These are phyloP conservation scores for Penicillium alfredii DNA, from an alignment of 495 filamentous ascomycete species.

Conservation along the genomic window DNA sequence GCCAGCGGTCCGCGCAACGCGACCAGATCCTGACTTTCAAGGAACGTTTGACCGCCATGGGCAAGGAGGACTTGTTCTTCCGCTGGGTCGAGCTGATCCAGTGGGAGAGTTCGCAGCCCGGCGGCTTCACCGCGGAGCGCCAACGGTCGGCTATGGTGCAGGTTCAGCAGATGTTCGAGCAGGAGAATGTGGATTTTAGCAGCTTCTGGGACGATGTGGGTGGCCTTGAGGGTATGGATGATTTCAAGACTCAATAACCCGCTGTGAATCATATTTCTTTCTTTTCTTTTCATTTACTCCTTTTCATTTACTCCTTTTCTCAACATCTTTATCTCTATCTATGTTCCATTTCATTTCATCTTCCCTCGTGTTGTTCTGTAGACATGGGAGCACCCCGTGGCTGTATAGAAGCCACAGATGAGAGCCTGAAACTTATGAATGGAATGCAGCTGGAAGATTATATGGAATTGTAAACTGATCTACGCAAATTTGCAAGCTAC, in stretches of 20 bases:
- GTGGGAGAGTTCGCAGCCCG: slow-evolving; percentile 67
- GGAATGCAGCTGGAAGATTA: too few relatives aligned
- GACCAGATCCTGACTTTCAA: slow-evolving; percentile 65
- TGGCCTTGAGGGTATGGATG: slow-evolving; percentile 55
- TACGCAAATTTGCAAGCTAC: too few relatives aligned
- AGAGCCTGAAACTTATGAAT: too few relatives aligned
- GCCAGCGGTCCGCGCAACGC: slow-evolving; percentile 37
- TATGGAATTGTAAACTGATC: too few relatives aligned
- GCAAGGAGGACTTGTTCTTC: slow-evolving; percentile 80
- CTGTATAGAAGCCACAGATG: too few relatives aligned
- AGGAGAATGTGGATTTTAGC: slow-evolving; percentile 68
- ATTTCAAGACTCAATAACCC: slow-evolving; percentile 20
- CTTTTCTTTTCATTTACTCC: slow-evolving; percentile 1
- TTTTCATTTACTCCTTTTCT: slow-evolving; percentile 1
- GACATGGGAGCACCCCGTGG: too few relatives aligned
- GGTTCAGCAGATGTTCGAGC: slow-evolving; percentile 62
- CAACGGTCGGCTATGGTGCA: slow-evolving; percentile 59
- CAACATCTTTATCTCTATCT: too few relatives aligned
- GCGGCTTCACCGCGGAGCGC: slow-evolving; percentile 63
- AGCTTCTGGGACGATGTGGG: slow-evolving; percentile 67
- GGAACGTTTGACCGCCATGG: slow-evolving; percentile 60
- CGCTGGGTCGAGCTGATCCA: slow-evolving; percentile 82
- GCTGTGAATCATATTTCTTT: too few relatives aligned
- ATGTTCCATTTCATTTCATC: too few relatives aligned
- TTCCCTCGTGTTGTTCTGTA: too few relatives aligned